Evolutionary conservation across 768 basidiomycete species (phyloP).

Genomic region (Amanita pseudoporphyria): DNA sequence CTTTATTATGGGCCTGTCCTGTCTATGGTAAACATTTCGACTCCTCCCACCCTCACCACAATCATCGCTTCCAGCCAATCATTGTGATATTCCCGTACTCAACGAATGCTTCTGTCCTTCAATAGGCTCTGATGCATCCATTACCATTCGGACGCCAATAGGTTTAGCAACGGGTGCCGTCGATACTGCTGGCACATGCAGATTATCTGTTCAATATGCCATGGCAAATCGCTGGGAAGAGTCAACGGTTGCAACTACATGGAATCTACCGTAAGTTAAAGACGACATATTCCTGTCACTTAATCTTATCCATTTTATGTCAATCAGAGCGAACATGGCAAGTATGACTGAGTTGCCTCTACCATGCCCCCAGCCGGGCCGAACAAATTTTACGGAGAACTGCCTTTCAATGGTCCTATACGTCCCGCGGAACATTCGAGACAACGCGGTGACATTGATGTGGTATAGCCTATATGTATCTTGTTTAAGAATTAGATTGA

Average conservation of each 20-base stretch:
- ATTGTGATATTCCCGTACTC: constrained; percentile 39
- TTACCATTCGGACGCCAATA: constrained; percentile 32
- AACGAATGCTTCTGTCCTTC: constrained; percentile 33
- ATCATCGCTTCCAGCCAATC: constrained; percentile 19
- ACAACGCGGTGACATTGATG: constrained; percentile 40
- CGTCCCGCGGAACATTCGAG: constrained; percentile 36
- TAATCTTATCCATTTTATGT: constrained; percentile 4
- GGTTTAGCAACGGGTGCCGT: constrained; percentile 46
- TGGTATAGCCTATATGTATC: constrained; percentile 34
- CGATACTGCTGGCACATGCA: constrained; percentile 37
- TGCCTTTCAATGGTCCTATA: constrained; percentile 77
- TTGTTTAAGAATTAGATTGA: not conserved
- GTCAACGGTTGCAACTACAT: constrained; percentile 42
- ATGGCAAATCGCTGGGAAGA: constrained; percentile 50
- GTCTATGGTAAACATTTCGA: constrained; percentile 18
- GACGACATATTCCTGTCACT: not conserved
- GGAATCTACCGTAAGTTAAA: constrained; percentile 51
- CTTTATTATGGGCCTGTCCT: constrained; percentile 23
- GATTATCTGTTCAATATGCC: constrained; percentile 64
- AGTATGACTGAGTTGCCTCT: constrained; percentile 51
- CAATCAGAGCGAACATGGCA: constrained; percentile 36
- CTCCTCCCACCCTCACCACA: constrained; percentile 26
- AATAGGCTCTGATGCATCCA: constrained; percentile 16
- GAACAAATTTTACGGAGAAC: constrained; percentile 57
- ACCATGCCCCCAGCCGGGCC: constrained; percentile 57